Base-by-base conservation (phyloP, 345 rosid genomes). In the Eucalyptus decipiens region DNA sequence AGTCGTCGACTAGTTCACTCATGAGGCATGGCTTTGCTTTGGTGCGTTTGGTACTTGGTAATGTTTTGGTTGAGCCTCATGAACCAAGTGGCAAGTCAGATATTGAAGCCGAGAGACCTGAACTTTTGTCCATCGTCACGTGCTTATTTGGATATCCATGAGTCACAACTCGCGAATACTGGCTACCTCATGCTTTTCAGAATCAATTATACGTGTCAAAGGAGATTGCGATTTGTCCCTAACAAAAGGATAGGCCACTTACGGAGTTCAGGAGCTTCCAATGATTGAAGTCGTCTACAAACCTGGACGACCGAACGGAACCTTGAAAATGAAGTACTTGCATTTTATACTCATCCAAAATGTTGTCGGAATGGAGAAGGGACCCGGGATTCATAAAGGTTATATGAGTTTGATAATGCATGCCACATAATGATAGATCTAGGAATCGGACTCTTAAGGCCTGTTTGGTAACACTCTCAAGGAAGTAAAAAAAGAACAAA, bases 401-500 rank as follows among this genome's bases (percentile, higher is more conserved):
- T 56, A 56, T 23, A 24, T 26, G 30, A 24, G 62, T 26, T 56
- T 26, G 13, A 56, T 56, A 56, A 56, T 56, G 62, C 62, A 24
- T 56, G 14, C 30, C 30, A 24, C 62, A 56, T 56, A 56, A 56
- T 56, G 24, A 56, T 56, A 56, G 12, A 56, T 56, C 30, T 2
- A 24, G 30, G 11, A 21, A 21, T 52, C 5, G 5, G 1, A 52
- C 5, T 52, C 26, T 19, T 52, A 52, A 1, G 11, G 1, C 58
- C 11, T 52, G 0, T 52, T 52, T 52, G 10, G 58, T 52, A 52
- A 52, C 58, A 52, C 58, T 52, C 1, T 52, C 2, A 8, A 19
- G 1, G 24, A 4, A 52, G 26, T 52, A 0, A 52, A 52, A 52
- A 19, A 8, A 52, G 24, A 52, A 19, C 0, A 19, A 0, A 52